Evolutionary conservation across 2,329 filamentous ascomycete species (phyloP).

Genomic region (Allantophomopsis cytisporea): DNA sequence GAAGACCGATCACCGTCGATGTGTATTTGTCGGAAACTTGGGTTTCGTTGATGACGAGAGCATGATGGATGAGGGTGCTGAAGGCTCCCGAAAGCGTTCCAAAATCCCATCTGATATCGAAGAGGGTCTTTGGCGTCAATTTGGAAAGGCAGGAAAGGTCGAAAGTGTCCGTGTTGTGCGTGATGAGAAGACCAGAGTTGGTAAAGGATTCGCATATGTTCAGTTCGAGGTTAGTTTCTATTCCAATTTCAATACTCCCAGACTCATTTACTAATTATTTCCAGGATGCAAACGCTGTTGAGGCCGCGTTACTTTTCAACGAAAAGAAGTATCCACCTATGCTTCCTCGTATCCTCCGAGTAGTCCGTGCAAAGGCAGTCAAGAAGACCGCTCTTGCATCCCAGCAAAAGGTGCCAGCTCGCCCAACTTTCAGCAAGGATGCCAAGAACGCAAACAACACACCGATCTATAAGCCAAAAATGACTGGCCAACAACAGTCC

Average conservation of each 20-base stretch:
- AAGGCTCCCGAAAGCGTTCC: slow-evolving; percentile 58
- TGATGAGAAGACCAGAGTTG: slow-evolving; percentile 79
- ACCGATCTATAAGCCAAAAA: slow-evolving; percentile 51
- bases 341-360: slow-evolving; percentile 78
- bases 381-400: slow-evolving; percentile 21
- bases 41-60: slow-evolving; percentile 92
- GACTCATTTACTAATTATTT: background rate
- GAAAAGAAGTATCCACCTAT: slow-evolving; percentile 90
- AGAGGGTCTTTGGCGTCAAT: slow-evolving; percentile 82
- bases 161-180: slow-evolving; percentile 89
- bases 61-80: slow-evolving; percentile 48
- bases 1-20: slow-evolving; percentile 71
- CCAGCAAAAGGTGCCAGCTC: slow-evolving; percentile 3
- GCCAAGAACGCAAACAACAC: slow-evolving; percentile 19
- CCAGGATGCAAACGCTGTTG: slow-evolving; percentile 72
- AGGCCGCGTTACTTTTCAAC: slow-evolving; percentile 77
- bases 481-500: slow-evolving; percentile 55
- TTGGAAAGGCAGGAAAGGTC: slow-evolving; percentile 64
- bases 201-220: slow-evolving; percentile 95
- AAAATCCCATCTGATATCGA: slow-evolving; percentile 75
- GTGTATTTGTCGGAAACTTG: slow-evolving; percentile 92
- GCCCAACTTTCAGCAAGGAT: slow-evolving; percentile 5
- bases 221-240: slow-evolving; percentile 63
- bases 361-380: slow-evolving; percentile 53
- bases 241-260: slow-evolving; percentile 2